Conservation (phyloP, 805 yeast genomes). For the Jamesozyma rosinii region DNA sequence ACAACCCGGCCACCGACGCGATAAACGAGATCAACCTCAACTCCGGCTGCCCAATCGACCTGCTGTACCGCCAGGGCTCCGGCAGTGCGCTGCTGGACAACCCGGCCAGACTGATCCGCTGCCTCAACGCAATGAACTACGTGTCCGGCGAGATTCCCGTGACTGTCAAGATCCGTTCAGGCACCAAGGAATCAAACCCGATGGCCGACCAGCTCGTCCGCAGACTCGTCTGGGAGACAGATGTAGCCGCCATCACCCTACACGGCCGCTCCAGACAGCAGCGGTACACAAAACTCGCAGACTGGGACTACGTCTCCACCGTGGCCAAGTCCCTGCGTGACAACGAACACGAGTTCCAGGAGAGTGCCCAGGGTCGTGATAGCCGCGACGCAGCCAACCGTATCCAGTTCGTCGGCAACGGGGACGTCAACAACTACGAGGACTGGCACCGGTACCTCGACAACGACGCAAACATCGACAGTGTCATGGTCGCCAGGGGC, state of each 20-base stretch:
- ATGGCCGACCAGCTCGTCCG: conserved; percentile 73
- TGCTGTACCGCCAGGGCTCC: conserved; percentile 88
- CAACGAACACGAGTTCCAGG: conserved; percentile 45
- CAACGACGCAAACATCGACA: conserved; percentile 61
- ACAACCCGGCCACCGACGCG: conserved; percentile 40
- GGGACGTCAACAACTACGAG: conserved; percentile 77
- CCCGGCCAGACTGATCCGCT: conserved; percentile 69
- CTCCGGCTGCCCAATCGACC: conserved; percentile 96
- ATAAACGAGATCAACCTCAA: conserved; percentile 84
- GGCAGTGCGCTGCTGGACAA: conserved; percentile 90
- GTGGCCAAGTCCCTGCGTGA: conserved; percentile 62
- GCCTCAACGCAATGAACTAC: conserved; percentile 80
- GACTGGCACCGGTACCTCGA: conserved; percentile 75
- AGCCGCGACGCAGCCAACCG: conserved; percentile 46
- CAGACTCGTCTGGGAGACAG: conserved; percentile 66
- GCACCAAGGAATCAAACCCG: conserved; percentile 75
- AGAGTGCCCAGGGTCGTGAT: conserved; percentile 58
- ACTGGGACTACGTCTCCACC: conserved; percentile 80
- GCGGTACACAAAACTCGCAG: conserved; percentile 81
- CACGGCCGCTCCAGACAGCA: conserved; percentile 97
- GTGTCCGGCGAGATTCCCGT: conserved; percentile 85
- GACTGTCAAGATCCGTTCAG: conserved; percentile 87
- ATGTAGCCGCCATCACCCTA: conserved; percentile 81
- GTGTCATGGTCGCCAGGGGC: conserved; percentile 96
- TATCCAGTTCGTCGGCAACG: conserved; percentile 86